Conservation (phyloP, 2,329 filamentous ascomycete genomes). For the Trichophyton verrucosum region DNA sequence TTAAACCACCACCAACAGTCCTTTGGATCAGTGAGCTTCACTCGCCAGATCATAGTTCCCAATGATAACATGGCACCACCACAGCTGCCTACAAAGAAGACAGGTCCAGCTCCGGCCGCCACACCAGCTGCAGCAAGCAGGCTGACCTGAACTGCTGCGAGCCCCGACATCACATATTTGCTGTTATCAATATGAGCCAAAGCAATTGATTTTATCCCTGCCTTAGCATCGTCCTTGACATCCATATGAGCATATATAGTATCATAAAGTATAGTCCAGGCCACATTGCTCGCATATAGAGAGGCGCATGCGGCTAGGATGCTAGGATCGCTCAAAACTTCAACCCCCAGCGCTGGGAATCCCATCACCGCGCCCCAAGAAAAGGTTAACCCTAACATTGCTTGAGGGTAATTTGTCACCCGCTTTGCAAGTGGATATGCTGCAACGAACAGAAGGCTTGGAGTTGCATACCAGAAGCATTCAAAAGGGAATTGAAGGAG, state of each 20-base stretch:
- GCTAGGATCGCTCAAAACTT: slow-evolving; percentile 29
- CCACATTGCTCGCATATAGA: slow-evolving; percentile 36
- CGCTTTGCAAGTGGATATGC: slow-evolving; percentile 43
- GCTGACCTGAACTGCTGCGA: slow-evolving; percentile 31
- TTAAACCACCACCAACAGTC: slow-evolving; percentile 56
- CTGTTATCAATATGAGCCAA: slow-evolving; percentile 37
- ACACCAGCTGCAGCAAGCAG: slow-evolving; percentile 34
- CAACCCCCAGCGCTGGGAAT: slow-evolving; percentile 34
- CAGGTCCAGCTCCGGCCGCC: slow-evolving; percentile 42
- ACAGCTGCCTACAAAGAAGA: slow-evolving; percentile 47
- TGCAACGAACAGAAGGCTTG: slow-evolving; percentile 33
- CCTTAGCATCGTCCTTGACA: slow-evolving; percentile 38
- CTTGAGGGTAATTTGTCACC: slow-evolving; percentile 42
- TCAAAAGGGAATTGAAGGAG: slow-evolving; percentile 32
- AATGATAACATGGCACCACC: slow-evolving; percentile 45
- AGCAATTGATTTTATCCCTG: slow-evolving; percentile 41
- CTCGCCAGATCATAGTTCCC: slow-evolving; percentile 47
- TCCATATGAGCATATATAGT: slow-evolving; percentile 44
- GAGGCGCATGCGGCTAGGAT: slow-evolving; percentile 29
- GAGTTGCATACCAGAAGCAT: slow-evolving; percentile 33
- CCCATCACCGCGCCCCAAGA: slow-evolving; percentile 41
- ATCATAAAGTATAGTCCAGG: slow-evolving; percentile 40
- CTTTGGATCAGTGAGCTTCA: slow-evolving; percentile 43
- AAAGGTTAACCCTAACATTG: slow-evolving; percentile 40
- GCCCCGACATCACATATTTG: slow-evolving; percentile 31